Evolutionary conservation across 345 rosid genomes (phyloP).

Genomic region (Lepidium didymum): DNA sequence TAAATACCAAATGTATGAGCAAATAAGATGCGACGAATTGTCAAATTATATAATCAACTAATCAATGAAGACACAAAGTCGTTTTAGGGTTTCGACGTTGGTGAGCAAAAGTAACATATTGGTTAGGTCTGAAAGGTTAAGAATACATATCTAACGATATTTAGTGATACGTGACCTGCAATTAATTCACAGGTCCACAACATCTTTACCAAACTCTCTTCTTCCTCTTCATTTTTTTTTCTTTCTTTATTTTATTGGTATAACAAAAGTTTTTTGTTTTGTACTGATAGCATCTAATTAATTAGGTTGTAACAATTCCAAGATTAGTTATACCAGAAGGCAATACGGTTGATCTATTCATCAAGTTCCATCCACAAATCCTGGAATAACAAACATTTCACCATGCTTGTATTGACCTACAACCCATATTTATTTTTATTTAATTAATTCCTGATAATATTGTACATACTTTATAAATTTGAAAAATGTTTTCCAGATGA

Average conservation of each 20-base stretch:
- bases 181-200: conserved; percentile 30
- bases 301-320: neutral
- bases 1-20: conserved; percentile 16
- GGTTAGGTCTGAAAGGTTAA: conserved; percentile 29
- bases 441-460: neutral
- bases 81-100: conserved; percentile 20
- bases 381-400: neutral
- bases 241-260: neutral
- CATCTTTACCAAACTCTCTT: conserved; percentile 20
- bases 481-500: neutral
- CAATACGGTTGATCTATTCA: neutral
- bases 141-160: conserved; percentile 7
- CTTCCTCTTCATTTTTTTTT: neutral
- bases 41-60: neutral
- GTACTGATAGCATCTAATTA: neutral
- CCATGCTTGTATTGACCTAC: no score
- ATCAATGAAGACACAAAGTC: conserved; percentile 4
- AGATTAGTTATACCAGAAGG: neutral
- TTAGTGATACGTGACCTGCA: conserved; percentile 16
- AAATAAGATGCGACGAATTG: conserved; percentile 14
- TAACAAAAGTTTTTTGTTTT: no score
- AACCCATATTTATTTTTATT: neutral
- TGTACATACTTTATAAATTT: neutral
- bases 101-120: conserved; percentile 20
- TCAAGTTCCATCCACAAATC: conserved; percentile 4